These are phyloP conservation scores for Novymonas esmeraldas DNA, from an alignment of 208 protist genomes.

Conservation along the genomic window DNA sequence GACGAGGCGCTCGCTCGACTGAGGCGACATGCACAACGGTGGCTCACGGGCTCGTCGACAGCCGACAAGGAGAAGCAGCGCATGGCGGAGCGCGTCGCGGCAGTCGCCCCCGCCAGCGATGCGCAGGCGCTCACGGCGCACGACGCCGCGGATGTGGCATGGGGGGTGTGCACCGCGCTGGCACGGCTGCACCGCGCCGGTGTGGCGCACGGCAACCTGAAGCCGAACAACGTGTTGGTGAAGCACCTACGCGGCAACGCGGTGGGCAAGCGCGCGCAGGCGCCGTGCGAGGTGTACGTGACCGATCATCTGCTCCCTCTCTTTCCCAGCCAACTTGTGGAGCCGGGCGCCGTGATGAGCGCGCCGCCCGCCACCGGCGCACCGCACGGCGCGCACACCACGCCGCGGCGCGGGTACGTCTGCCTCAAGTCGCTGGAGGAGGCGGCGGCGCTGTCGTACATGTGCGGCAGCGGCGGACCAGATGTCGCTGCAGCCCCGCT, in stretches of 20 bases:
- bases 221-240: slow-evolving; percentile 59
- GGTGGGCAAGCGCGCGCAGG: not conserved
- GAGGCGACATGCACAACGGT: slow-evolving; percentile 14
- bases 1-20: slow-evolving; percentile 14
- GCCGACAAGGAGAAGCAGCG: slow-evolving; percentile 26
- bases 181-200: slow-evolving; percentile 20
- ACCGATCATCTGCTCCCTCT: slow-evolving; percentile 30
- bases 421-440: slow-evolving; percentile 32
- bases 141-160: slow-evolving; percentile 30
- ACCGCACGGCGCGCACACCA: too few relatives aligned
- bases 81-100: slow-evolving; percentile 3
- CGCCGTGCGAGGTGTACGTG: slow-evolving; percentile 13
- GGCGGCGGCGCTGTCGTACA: slow-evolving; percentile 16
- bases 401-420: slow-evolving; percentile 10
- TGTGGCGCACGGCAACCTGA: slow-evolving; percentile 55
- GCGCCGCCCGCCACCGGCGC: not conserved
- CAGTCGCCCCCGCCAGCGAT: slow-evolving; percentile 7
- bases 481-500: not conserved
- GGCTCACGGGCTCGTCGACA: slow-evolving; percentile 16
- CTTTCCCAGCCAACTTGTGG: slow-evolving; percentile 23
- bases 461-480: slow-evolving; percentile 15
- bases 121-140: slow-evolving; percentile 15
- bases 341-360: slow-evolving; percentile 15
- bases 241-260: not conserved
- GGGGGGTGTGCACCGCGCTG: slow-evolving; percentile 20